Evolutionary conservation across 345 rosid genomes (phyloP).

Genomic region (Brassica napus): DNA sequence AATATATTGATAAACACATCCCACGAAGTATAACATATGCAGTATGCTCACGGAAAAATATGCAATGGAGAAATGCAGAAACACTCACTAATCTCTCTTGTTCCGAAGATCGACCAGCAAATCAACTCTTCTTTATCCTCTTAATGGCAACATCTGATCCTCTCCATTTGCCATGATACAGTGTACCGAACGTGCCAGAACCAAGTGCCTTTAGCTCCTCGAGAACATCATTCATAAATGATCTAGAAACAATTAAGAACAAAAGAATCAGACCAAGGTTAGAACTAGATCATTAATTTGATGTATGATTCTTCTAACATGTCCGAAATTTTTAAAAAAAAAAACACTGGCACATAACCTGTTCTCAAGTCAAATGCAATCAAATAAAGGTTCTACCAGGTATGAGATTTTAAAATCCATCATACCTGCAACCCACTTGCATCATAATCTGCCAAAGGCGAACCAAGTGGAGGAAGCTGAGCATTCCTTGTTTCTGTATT

Average conservation of each 20-base stretch:
- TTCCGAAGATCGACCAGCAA: conserved; percentile 89
- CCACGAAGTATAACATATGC: too few species aligned
- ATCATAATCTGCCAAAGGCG: conserved; percentile 60
- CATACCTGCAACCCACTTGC: conserved; percentile 73
- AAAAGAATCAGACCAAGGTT: conserved; percentile 2
- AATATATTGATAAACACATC: too few species aligned
- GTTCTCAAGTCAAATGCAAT: too few species aligned
- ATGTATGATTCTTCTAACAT: conserved; percentile 3
- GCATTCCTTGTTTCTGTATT: conserved; percentile 49
- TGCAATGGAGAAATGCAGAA: conserved; percentile 1
- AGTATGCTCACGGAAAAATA: not conserved
- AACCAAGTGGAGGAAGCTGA: conserved; percentile 59
- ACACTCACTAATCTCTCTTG: conserved; percentile 87
- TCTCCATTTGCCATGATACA: conserved; percentile 99
- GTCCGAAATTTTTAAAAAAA: not conserved
- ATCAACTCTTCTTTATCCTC: conserved; percentile 90
- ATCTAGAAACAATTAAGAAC: conserved; percentile 44
- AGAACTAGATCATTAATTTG: not conserved
- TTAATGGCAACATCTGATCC: conserved; percentile 98
- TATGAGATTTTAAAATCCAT: not conserved
- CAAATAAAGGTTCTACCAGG: conserved; percentile 1
- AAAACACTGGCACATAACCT: too few species aligned
- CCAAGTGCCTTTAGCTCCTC: conserved; percentile 95
- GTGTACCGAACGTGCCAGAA: conserved; percentile 97
- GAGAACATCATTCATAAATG: conserved; percentile 81